phyloP scores from a whole-genome alignment of 1,139 yeast species.

The Pichia terricola region DNA sequence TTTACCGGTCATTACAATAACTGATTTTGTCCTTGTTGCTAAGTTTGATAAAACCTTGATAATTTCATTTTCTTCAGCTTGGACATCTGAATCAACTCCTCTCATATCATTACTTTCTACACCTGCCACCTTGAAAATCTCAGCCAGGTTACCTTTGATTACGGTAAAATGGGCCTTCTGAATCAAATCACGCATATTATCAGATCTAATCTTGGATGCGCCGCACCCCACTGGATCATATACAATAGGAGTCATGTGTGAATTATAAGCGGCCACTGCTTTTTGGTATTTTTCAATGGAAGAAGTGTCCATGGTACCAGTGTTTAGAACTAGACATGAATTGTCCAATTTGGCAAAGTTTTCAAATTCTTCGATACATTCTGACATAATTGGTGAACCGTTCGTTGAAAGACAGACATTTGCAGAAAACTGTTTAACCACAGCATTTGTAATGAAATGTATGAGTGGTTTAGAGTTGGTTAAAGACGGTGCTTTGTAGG shows the following conservation, averaged over 20 bases:
- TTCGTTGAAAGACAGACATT: slow-evolving; percentile 82
- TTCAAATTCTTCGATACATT: slow-evolving; percentile 53
- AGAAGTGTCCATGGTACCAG: slow-evolving; percentile 58
- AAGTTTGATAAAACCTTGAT: slow-evolving; percentile 38
- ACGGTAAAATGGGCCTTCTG: slow-evolving; percentile 56
- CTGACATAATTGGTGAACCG: slow-evolving; percentile 92
- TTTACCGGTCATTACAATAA: slow-evolving; percentile 68
- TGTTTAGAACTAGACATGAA: slow-evolving; percentile 55
- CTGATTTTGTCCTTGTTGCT: slow-evolving; percentile 44
- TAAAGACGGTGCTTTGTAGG: slow-evolving; percentile 29
- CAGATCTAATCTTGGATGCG: slow-evolving; percentile 54
- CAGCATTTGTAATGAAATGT: slow-evolving; percentile 84
- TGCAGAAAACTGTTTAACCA: slow-evolving; percentile 85
- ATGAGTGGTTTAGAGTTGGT: slow-evolving; percentile 30
- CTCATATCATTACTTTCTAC: slow-evolving; percentile 49
- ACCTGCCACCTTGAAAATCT: slow-evolving; percentile 45
- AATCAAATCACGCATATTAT: slow-evolving; percentile 40
- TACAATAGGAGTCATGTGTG: slow-evolving; percentile 49
- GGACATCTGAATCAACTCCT: slow-evolving; percentile 61
- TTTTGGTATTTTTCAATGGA: slow-evolving; percentile 35
- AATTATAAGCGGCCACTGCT: slow-evolving; percentile 56
- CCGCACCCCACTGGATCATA: slow-evolving; percentile 94
- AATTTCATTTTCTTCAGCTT: slow-evolving; percentile 22
- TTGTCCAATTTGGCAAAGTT: slow-evolving; percentile 53
- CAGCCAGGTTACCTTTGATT: slow-evolving; percentile 85